phyloP scores from a whole-genome alignment of 768 basidiomycete genomes.

The Phylloporus sp. region DNA sequence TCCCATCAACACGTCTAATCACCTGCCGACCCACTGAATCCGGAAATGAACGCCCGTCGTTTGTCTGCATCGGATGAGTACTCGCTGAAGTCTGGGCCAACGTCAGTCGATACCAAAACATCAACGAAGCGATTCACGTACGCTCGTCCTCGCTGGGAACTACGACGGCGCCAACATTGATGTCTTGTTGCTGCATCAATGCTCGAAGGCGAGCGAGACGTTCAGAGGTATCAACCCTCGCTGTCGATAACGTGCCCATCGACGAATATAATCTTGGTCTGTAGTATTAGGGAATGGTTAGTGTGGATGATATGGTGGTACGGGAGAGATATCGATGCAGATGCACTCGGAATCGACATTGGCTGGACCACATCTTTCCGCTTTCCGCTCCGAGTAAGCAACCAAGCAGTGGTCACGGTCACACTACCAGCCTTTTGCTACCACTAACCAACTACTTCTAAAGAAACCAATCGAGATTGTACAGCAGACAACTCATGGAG shows the following conservation, averaged over 20 bases:
- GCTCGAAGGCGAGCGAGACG: slow-evolving; percentile 60
- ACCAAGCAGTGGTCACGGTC: not conserved
- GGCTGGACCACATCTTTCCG: slow-evolving; percentile 27
- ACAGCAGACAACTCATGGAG: too few relatives aligned
- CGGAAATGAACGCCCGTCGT: slow-evolving; percentile 83
- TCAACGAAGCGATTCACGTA: slow-evolving; percentile 27
- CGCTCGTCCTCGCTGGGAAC: slow-evolving; percentile 94
- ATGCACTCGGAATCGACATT: slow-evolving; percentile 12
- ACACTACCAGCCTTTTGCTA: too few relatives aligned
- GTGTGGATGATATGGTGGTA: slow-evolving; percentile 6
- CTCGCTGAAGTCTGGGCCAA: slow-evolving; percentile 73
- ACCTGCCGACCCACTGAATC: slow-evolving; percentile 94
- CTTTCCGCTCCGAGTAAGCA: slow-evolving; percentile 16
- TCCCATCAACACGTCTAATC: slow-evolving; percentile 12
- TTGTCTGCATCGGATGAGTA: slow-evolving; percentile 83
- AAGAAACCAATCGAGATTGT: too few relatives aligned
- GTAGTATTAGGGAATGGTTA: not conserved
- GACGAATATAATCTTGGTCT: slow-evolving; percentile 10
- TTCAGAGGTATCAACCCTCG: slow-evolving; percentile 56
- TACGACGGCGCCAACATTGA: slow-evolving; percentile 65
- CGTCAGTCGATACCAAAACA: not conserved
- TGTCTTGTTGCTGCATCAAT: slow-evolving; percentile 56
- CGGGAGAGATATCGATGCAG: slow-evolving; percentile 22
- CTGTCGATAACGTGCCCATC: slow-evolving; percentile 36
- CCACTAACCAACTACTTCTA: too few relatives aligned